These are phyloP conservation scores for Roridomyces roridus DNA, from an alignment of 768 basidiomycete genomes.

Conservation along the genomic window DNA sequence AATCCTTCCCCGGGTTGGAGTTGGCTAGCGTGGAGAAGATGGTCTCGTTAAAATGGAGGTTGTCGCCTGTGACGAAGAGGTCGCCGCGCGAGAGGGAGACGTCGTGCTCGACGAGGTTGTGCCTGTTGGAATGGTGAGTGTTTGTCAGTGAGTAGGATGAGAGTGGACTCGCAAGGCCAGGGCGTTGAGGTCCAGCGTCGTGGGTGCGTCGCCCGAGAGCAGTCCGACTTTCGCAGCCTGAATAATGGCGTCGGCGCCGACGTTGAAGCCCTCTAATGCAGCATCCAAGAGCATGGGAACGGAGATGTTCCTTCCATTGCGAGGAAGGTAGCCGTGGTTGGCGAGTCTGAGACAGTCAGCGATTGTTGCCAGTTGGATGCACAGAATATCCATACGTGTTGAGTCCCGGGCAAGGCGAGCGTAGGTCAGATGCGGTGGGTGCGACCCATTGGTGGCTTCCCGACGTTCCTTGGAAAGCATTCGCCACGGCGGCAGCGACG, in stretches of 20 bases:
- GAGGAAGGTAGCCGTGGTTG: conserved; percentile 19
- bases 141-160: not conserved
- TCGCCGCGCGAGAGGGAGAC: conserved; percentile 20
- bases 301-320: conserved; percentile 8
- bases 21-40: conserved; percentile 13
- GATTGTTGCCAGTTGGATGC: not conserved
- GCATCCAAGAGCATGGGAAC: conserved; percentile 10
- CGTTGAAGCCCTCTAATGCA: conserved; percentile 8
- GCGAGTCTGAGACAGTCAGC: conserved; percentile 4
- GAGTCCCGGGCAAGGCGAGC: conserved; percentile 17
- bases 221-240: conserved; percentile 6
- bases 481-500: not conserved
- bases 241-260: conserved; percentile 1
- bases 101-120: conserved; percentile 22
- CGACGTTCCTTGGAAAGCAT: not conserved
- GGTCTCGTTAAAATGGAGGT: conserved; percentile 24
- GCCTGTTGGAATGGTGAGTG: not conserved
- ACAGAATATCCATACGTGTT: not conserved
- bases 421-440: conserved; percentile 7
- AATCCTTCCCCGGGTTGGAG: conserved; percentile 23
- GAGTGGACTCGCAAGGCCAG: not conserved
- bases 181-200: not conserved
- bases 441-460: conserved; percentile 9
- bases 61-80: conserved; percentile 7
- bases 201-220: not conserved